A percentile compares a stretch with the other conserved stretches of the same genome.
These are phyloP conservation scores for Colletotrichum kahawae DNA, from an alignment of 2,329 filamentous ascomycete species.

Conservation along the genomic window DNA sequence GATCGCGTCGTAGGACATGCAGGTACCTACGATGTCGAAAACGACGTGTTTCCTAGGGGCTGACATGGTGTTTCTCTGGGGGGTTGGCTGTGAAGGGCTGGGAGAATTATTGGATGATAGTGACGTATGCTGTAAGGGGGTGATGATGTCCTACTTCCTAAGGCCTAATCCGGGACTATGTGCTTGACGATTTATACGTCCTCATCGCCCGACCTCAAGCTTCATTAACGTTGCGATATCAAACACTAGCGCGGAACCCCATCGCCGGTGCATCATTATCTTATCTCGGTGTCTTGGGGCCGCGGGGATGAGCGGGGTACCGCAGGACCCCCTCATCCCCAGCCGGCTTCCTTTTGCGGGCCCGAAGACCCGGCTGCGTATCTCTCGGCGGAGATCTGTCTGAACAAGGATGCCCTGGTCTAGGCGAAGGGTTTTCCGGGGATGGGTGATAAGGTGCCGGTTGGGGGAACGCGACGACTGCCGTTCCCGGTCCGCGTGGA, in stretches of 20 bases:
- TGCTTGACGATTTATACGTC: not conserved
- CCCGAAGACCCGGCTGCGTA: not conserved
- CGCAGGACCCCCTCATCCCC: not conserved
- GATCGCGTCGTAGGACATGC: slow-evolving; percentile 50
- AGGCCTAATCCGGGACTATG: not conserved
- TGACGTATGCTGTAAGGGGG: not conserved
- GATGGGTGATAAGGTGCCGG: not conserved
- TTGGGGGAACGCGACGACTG: not conserved
- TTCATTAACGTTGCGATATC: not conserved
- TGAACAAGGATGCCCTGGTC: not conserved
- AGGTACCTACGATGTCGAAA: slow-evolving; percentile 59
- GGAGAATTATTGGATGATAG: not conserved
- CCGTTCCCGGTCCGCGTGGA: not conserved
- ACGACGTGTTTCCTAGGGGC: slow-evolving; percentile 45
- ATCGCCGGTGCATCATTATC: not conserved
- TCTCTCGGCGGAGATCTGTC: not conserved
- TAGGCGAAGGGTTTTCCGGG: not conserved
- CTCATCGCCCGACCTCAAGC: not conserved
- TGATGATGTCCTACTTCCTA: not conserved
- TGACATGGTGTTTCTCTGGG: not conserved
- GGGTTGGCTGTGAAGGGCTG: not conserved
- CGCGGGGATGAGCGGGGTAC: not conserved
- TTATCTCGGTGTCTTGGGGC: not conserved
- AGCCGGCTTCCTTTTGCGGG: not conserved
- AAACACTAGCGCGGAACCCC: not conserved